Evolutionary conservation across 2,329 filamentous ascomycete genomes (phyloP).

Genomic region (Claviceps lovelessii): DNA sequence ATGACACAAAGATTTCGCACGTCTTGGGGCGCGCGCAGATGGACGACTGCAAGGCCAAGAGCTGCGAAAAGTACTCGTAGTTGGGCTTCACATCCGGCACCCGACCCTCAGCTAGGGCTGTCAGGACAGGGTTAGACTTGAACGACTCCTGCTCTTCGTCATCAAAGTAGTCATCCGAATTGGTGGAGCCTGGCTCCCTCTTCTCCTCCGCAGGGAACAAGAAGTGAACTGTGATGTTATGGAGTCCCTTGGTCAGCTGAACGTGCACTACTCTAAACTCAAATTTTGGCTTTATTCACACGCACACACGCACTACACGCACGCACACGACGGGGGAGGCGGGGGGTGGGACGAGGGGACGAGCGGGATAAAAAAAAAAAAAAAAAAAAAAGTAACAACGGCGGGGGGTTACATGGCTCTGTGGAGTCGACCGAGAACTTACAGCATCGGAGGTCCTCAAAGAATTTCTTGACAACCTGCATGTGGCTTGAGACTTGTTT

Average conservation of each 20-base stretch:
- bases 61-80: conserved; percentile 46
- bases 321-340: neutral
- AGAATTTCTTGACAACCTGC: conserved; percentile 55
- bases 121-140: conserved; percentile 50
- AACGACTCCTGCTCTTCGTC: conserved; percentile 37
- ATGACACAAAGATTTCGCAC: conserved; percentile 45
- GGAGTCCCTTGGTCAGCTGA: neutral
- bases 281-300: neutral
- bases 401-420: neutral
- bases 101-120: conserved; percentile 42
- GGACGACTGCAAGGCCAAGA: conserved; percentile 37
- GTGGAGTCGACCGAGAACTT: conserved; percentile 20
- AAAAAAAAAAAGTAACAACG: neutral
- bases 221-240: conserved; percentile 34
- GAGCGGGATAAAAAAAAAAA: too few relatives aligned
- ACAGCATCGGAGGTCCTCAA: conserved; percentile 49
- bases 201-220: conserved; percentile 43
- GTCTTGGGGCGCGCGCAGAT: conserved; percentile 43
- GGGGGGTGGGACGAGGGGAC: too few relatives aligned
- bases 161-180: conserved; percentile 38
- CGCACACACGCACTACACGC: too few relatives aligned
- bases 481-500: conserved; percentile 60
- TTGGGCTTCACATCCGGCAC: conserved; percentile 45
- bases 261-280: neutral
- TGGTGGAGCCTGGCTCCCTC: conserved; percentile 45